phyloP scores from a whole-genome alignment of 139 green algal genomes.

The Closterium sp. region DNA sequence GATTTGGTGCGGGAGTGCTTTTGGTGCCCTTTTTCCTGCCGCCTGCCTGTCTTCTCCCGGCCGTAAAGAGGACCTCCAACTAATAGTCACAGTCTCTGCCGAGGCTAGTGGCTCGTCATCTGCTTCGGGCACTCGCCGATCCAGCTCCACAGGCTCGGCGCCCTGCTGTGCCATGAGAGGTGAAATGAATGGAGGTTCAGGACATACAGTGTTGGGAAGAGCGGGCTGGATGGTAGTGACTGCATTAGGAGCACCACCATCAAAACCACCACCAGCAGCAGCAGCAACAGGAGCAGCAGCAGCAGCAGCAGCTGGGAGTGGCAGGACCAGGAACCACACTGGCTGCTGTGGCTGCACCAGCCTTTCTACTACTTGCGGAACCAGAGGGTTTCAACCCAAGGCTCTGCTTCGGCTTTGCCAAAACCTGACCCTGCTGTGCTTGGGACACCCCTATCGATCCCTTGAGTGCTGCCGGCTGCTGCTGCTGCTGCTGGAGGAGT shows the following conservation, averaged over 20 bases:
- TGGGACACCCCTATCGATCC: neutral
- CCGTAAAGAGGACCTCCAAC: neutral
- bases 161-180: neutral
- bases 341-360: neutral
- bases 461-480: neutral
- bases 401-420: neutral
- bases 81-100: neutral
- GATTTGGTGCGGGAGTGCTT: neutral
- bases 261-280: neutral
- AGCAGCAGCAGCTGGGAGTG: neutral
- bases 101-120: neutral
- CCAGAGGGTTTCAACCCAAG: neutral
- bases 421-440: neutral
- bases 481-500: too few relatives aligned
- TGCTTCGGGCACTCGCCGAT: neutral
- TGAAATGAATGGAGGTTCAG: neutral
- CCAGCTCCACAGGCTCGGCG: neutral
- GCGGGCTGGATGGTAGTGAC: neutral
- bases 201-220: neutral
- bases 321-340: neutral
- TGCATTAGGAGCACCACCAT: neutral
- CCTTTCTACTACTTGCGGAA: neutral
- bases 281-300: neutral
- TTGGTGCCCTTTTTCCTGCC: neutral
- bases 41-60: neutral